phyloP scores from a whole-genome alignment of 495 filamentous ascomycete species.

The Aspergillus olivimuriae region DNA sequence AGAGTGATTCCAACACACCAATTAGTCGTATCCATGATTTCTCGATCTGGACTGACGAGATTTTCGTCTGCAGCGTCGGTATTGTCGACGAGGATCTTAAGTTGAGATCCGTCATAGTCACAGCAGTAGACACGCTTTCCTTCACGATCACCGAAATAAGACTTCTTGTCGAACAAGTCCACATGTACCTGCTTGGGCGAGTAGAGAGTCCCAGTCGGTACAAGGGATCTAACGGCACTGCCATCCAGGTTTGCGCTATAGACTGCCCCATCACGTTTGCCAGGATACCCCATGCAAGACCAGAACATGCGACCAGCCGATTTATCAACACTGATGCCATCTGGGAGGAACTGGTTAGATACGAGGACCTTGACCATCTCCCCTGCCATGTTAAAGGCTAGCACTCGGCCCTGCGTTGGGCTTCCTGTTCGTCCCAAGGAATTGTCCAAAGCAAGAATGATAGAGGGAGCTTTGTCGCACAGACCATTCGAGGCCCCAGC shows the following conservation, averaged over 20 bases:
- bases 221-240: neutral
- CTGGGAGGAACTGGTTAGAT: too few relatives aligned
- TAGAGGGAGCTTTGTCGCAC: too few relatives aligned
- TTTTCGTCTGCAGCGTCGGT: too few relatives aligned
- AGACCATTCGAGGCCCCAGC: too few relatives aligned
- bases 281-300: neutral
- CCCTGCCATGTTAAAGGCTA: too few relatives aligned
- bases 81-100: too few relatives aligned
- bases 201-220: neutral
- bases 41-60: neutral
- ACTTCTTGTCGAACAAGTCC: neutral
- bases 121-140: neutral
- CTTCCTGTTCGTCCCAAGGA: too few relatives aligned
- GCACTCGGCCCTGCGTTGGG: too few relatives aligned
- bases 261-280: neutral
- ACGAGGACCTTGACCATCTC: too few relatives aligned
- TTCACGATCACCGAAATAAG: neutral
- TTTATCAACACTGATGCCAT: conserved; percentile 10
- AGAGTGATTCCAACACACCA: neutral
- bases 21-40: neutral
- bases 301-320: neutral
- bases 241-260: neutral
- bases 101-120: neutral
- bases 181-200: neutral
- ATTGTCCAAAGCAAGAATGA: too few relatives aligned